Percentiles rank a stretch among this genome's conserved stretches.
Evolutionary conservation across 2,329 filamentous ascomycete species (phyloP).

Genomic region (Polytolypa hystricis): DNA sequence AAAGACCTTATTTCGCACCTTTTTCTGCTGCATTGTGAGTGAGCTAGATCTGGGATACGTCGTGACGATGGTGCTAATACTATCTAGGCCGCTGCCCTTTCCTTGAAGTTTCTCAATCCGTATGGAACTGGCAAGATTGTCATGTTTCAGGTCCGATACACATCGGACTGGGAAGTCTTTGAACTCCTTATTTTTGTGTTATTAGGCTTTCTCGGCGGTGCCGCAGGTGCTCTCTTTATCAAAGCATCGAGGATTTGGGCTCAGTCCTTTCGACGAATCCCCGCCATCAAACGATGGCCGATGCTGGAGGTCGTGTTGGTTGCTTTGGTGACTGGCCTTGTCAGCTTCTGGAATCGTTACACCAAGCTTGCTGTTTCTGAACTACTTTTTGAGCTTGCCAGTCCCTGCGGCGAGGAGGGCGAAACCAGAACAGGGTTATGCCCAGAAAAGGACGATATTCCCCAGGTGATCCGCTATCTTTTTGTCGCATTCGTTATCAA

Average conservation of each 20-base stretch:
- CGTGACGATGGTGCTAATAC: not conserved
- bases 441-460: conserved; percentile 65
- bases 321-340: conserved; percentile 68
- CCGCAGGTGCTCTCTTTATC: conserved; percentile 83
- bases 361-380: conserved; percentile 85
- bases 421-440: conserved; percentile 68
- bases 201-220: conserved; percentile 77
- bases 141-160: conserved; percentile 85
- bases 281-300: conserved; percentile 69
- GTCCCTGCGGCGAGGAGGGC: conserved; percentile 62
- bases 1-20: conserved; percentile 92
- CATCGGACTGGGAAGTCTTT: conserved; percentile 86
- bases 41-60: not conserved
- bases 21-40: conserved; percentile 87
- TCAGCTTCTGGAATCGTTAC: conserved; percentile 88
- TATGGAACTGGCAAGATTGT: conserved; percentile 97
- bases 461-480: conserved; percentile 60
- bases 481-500: conserved; percentile 79
- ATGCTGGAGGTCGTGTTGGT: conserved; percentile 82
- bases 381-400: conserved; percentile 78
- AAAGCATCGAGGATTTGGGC: conserved; percentile 91
- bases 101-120: conserved; percentile 87
- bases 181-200: conserved; percentile 76
- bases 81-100: conserved; percentile 57
- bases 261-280: conserved; percentile 70